These are phyloP conservation scores for Aspergillus fumigatus DNA, from an alignment of 2,329 filamentous ascomycete genomes.

Conservation along the genomic window DNA sequence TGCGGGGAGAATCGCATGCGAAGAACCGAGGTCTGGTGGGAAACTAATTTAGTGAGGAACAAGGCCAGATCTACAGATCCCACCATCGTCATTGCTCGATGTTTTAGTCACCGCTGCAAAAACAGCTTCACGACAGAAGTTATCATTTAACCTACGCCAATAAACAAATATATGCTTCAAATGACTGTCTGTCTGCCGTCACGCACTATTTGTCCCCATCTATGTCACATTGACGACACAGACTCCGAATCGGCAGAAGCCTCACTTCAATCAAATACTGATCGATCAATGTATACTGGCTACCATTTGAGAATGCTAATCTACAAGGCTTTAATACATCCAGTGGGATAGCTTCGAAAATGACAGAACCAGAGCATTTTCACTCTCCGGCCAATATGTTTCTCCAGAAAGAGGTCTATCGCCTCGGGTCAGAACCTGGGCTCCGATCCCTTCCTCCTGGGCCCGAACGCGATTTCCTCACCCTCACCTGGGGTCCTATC, in stretches of 20 bases:
- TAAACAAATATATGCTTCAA: background rate
- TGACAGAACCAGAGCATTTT: slow-evolving; percentile 1
- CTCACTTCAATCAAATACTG: background rate
- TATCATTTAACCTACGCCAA: background rate
- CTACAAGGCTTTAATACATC: background rate
- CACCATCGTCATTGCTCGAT: background rate
- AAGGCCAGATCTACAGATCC: background rate
- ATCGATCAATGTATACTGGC: background rate
- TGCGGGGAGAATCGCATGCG: slow-evolving; percentile 21
- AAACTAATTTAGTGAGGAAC: background rate
- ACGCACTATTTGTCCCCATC: background rate
- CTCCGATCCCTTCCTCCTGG: slow-evolving; percentile 22
- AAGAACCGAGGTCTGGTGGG: slow-evolving; percentile 17
- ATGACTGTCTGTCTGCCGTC: background rate
- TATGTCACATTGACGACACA: slow-evolving; percentile 6
- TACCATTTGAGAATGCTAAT: background rate
- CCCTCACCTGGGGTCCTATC: slow-evolving; percentile 27
- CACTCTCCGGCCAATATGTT: slow-evolving; percentile 20
- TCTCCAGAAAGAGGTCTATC: slow-evolving; percentile 25
- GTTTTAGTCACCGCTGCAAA: background rate
- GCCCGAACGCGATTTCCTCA: slow-evolving; percentile 25
- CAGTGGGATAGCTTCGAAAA: background rate
- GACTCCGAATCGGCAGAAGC: background rate
- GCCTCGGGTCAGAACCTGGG: slow-evolving; percentile 21
- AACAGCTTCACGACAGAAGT: background rate